Evolutionary conservation across 805 yeast genomes (phyloP).

Genomic region (Wickerhamiella nectarea): DNA sequence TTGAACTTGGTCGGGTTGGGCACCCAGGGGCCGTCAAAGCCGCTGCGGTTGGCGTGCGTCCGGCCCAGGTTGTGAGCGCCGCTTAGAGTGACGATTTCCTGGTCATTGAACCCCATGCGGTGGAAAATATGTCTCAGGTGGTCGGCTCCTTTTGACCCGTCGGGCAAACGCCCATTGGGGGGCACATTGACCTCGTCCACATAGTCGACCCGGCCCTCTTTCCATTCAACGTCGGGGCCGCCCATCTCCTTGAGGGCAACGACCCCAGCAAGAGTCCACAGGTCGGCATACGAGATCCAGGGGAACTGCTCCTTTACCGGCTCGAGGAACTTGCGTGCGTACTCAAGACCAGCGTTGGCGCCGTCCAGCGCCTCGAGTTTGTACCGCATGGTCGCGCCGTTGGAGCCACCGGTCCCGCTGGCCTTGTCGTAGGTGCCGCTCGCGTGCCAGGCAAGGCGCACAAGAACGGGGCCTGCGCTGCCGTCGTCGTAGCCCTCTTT

Average conservation of each 20-base stretch:
- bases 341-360: slow-evolving; percentile 37
- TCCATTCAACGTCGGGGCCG: slow-evolving; percentile 66
- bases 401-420: slow-evolving; percentile 40
- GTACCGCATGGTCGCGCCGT: slow-evolving; percentile 42
- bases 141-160: slow-evolving; percentile 39
- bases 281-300: slow-evolving; percentile 49
- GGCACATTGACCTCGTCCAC: slow-evolving; percentile 42
- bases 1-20: slow-evolving; percentile 60
- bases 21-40: slow-evolving; percentile 87
- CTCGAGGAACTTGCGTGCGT: slow-evolving; percentile 43
- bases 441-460: slow-evolving; percentile 77
- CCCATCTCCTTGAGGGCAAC: slow-evolving; percentile 48
- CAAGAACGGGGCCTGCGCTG: slow-evolving; percentile 59
- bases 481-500: slow-evolving; percentile 49
- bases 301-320: slow-evolving; percentile 45
- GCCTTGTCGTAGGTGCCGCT: slow-evolving; percentile 61
- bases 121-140: slow-evolving; percentile 42
- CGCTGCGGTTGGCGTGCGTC: slow-evolving; percentile 50
- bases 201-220: slow-evolving; percentile 54
- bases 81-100: slow-evolving; percentile 46
- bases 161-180: slow-evolving; percentile 49
- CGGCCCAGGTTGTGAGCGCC: slow-evolving; percentile 56
- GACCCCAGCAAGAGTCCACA: slow-evolving; percentile 63
- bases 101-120: slow-evolving; percentile 48
- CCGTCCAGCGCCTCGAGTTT: slow-evolving; percentile 32